A percentile compares a stretch with the other conserved stretches of the same genome.
Conservation (phyloP, 768 basidiomycete genomes). For the Neoboletus brunneissimus region DNA sequence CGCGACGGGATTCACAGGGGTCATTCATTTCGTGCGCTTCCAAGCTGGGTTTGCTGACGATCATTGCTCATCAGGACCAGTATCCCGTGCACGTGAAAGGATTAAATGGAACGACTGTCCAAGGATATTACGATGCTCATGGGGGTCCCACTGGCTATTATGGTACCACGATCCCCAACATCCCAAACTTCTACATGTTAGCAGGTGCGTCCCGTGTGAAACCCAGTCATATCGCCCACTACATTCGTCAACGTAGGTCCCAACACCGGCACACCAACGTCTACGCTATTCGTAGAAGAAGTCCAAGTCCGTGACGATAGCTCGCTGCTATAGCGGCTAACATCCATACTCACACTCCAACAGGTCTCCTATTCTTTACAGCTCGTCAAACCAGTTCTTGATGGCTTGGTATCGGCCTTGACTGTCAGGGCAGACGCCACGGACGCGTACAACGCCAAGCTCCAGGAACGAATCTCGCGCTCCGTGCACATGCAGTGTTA, state of each 20-base stretch:
- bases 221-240: neutral
- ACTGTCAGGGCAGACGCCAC: slow-evolving; percentile 22
- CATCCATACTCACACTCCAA: neutral
- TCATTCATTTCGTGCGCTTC: slow-evolving; percentile 9
- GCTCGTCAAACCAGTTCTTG: slow-evolving; percentile 30
- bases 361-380: slow-evolving; percentile 31
- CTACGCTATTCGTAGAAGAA: slow-evolving; percentile 29
- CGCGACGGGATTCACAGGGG: slow-evolving; percentile 34
- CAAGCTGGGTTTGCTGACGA: neutral
- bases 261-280: slow-evolving; percentile 27
- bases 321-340: neutral
- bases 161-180: slow-evolving; percentile 33
- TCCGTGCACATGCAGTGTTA: slow-evolving; percentile 30
- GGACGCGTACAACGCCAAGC: slow-evolving; percentile 26
- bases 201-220: slow-evolving; percentile 20
- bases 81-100: slow-evolving; percentile 27
- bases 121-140: slow-evolving; percentile 28
- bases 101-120: slow-evolving; percentile 18
- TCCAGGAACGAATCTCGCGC: slow-evolving; percentile 18
- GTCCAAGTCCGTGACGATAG: slow-evolving; percentile 21
- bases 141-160: slow-evolving; percentile 35
- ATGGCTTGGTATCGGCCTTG: slow-evolving; percentile 22
- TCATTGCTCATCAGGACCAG: slow-evolving; percentile 12
- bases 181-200: slow-evolving; percentile 37
- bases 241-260: slow-evolving; percentile 19